Conservation (phyloP, 2,329 filamentous ascomycete genomes). For the Cladosporium sp. region DNA sequence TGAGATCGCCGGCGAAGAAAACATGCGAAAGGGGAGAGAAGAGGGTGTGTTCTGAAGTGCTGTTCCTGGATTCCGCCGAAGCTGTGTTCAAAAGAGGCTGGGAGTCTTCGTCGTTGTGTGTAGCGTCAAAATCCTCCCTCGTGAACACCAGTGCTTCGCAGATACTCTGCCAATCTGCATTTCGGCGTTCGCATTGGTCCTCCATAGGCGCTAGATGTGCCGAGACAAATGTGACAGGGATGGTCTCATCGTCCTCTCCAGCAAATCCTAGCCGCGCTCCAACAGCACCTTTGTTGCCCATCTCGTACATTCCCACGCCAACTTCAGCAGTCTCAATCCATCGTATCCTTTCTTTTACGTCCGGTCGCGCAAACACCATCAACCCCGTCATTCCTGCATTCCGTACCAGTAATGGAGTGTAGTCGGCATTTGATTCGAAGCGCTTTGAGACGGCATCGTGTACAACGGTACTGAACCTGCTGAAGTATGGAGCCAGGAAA, state of each 20-base stretch:
- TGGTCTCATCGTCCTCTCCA: conserved; percentile 45
- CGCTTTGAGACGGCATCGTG: conserved; percentile 43
- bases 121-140: conserved; percentile 23
- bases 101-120: conserved; percentile 24
- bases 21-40: conserved; percentile 76
- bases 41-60: conserved; percentile 47
- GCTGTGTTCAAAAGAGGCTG: conserved; percentile 31
- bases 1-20: conserved; percentile 88
- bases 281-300: conserved; percentile 95
- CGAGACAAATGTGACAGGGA: conserved; percentile 80
- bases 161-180: conserved; percentile 85
- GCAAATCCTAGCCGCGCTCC: conserved; percentile 70
- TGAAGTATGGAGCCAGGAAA: conserved; percentile 74
- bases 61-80: background rate
- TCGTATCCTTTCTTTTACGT: conserved; percentile 58
- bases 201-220: conserved; percentile 91
- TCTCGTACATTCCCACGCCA: conserved; percentile 80
- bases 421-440: conserved; percentile 63
- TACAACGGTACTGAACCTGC: conserved; percentile 68
- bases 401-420: conserved; percentile 68
- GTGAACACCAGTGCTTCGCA: conserved; percentile 76
- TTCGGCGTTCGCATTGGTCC: conserved; percentile 71
- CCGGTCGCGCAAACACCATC: conserved; percentile 75
- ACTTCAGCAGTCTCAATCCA: conserved; percentile 76
- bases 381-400: conserved; percentile 90